phyloP scores from a whole-genome alignment of 2,329 filamentous ascomycete genomes.

The Aureobasidium sp. region DNA sequence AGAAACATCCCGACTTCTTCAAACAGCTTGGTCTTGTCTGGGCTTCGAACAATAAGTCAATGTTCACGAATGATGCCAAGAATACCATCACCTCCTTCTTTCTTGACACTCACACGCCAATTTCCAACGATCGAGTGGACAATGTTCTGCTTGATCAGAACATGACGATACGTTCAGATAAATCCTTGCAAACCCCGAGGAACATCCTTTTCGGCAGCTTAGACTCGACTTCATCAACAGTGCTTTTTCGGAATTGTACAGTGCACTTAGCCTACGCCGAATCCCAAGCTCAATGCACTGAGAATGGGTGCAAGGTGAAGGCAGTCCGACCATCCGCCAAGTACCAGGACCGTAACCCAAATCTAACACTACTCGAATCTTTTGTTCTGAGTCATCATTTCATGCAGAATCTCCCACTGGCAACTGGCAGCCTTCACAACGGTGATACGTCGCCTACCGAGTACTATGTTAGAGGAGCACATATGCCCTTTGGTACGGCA shows the following conservation, averaged over 20 bases:
- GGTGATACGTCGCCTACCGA: conserved; percentile 6
- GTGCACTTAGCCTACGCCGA: conserved; percentile 4
- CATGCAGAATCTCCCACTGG: conserved; percentile 2
- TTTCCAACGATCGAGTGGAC: background rate
- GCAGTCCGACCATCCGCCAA: conserved; percentile 6
- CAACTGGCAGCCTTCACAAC: conserved; percentile 2
- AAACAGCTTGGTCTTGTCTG: conserved; percentile 6
- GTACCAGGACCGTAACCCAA: background rate
- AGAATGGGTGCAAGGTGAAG: background rate
- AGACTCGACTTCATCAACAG: background rate
- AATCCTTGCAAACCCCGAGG: background rate
- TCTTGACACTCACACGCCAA: conserved; percentile 19
- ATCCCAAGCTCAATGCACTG: background rate
- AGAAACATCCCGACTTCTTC: conserved; percentile 12
- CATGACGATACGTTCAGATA: background rate
- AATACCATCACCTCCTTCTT: conserved; percentile 18
- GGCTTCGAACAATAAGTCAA: background rate
- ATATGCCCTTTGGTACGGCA: conserved; percentile 2
- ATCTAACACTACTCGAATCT: conserved; percentile 6
- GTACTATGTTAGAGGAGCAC: background rate
- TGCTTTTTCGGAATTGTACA: conserved; percentile 10
- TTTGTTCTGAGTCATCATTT: background rate
- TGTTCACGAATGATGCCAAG: background rate
- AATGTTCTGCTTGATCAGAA: background rate
- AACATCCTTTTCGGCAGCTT: conserved; percentile 7